A percentile compares a stretch with the other conserved stretches of the same genome.
These are phyloP conservation scores for Podospora australis DNA, from an alignment of 495 filamentous ascomycete genomes.

Conservation along the genomic window DNA sequence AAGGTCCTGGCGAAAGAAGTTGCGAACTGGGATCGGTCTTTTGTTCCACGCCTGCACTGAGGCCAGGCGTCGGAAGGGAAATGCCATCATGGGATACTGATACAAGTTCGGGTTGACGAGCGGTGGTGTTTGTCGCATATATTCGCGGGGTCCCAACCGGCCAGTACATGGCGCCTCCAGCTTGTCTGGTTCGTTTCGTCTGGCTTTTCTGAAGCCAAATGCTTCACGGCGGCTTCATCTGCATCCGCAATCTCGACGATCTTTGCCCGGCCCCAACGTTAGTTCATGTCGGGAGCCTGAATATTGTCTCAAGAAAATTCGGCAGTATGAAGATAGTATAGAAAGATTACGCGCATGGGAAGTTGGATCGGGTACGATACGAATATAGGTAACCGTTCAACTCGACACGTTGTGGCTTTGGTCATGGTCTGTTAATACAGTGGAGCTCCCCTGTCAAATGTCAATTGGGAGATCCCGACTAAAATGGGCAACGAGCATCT, in stretches of 20 bases:
- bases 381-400: too few species aligned
- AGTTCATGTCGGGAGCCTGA: conserved; percentile 26
- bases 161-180: conserved; percentile 82
- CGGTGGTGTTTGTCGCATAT: conserved; percentile 62
- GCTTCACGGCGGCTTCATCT: conserved; percentile 25
- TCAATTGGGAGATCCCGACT: too few species aligned
- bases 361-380: too few species aligned
- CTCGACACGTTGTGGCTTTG: too few species aligned
- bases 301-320: too few species aligned
- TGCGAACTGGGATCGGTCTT: conserved; percentile 17
- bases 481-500: too few species aligned
- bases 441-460: too few species aligned
- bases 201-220: conserved; percentile 18
- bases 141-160: conserved; percentile 85
- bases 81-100: conserved; percentile 40
- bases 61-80: conserved; percentile 22
- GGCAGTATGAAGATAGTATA: too few species aligned
- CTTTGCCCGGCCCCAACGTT: conserved; percentile 7
- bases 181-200: neutral
- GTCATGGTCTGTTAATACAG: too few species aligned
- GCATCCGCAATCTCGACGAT: conserved; percentile 17
- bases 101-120: conserved; percentile 45
- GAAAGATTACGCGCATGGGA: too few species aligned
- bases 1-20: conserved; percentile 19
- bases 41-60: conserved; percentile 11